phyloP scores from a whole-genome alignment of 2,329 filamentous ascomycete species.

The Aphanoascus verrucosus region DNA sequence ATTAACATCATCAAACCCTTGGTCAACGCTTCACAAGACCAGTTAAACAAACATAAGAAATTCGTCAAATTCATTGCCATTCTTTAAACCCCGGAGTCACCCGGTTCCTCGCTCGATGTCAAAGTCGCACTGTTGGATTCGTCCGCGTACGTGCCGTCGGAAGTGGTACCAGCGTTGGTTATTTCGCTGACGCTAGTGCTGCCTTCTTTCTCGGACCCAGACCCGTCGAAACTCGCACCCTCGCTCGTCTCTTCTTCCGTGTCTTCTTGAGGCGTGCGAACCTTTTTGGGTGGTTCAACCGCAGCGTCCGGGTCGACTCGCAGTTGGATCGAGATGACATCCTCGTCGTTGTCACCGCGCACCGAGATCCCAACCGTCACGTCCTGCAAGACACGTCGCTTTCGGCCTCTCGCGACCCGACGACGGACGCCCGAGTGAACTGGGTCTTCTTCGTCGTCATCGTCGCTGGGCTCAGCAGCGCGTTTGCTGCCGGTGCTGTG shows the following conservation, averaged over 20 bases:
- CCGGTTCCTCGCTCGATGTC: neutral
- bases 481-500: slow-evolving; percentile 35
- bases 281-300: slow-evolving; percentile 2
- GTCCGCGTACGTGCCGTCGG: neutral
- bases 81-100: neutral
- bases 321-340: slow-evolving; percentile 12
- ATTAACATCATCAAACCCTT: neutral
- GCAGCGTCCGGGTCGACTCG: slow-evolving; percentile 11
- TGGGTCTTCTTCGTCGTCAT: slow-evolving; percentile 24
- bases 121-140: neutral
- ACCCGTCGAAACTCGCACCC: neutral
- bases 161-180: neutral
- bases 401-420: slow-evolving; percentile 13
- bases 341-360: slow-evolving; percentile 7
- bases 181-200: neutral
- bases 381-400: slow-evolving; percentile 16
- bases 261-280: neutral
- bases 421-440: slow-evolving; percentile 8
- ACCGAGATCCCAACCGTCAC: slow-evolving; percentile 16
- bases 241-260: neutral
- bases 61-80: neutral
- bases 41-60: neutral
- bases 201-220: neutral
- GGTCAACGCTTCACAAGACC: neutral
- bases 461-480: slow-evolving; percentile 31